Evolutionary conservation across 2,329 filamentous ascomycete species (phyloP).

Genomic region (Exophiala aquamarina): DNA sequence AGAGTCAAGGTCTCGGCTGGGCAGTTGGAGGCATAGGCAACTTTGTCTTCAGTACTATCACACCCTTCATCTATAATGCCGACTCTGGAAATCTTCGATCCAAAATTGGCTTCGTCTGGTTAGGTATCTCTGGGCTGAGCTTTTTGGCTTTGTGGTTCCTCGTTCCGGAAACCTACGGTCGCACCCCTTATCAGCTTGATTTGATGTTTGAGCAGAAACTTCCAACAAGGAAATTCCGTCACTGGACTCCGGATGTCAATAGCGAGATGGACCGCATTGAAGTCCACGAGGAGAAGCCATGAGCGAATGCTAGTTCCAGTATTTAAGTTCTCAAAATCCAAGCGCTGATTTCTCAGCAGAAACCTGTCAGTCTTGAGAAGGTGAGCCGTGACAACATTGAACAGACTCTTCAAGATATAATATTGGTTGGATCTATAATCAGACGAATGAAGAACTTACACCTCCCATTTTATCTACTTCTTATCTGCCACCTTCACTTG

Average conservation of each 20-base stretch:
- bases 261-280: background rate
- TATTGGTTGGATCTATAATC: too few relatives aligned
- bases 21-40: background rate
- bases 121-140: constrained; percentile 28
- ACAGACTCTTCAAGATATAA: too few relatives aligned
- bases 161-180: constrained; percentile 28
- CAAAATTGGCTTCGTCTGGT: constrained; percentile 37
- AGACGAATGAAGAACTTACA: too few relatives aligned
- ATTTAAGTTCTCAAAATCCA: too few relatives aligned
- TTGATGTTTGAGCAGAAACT: constrained; percentile 2
- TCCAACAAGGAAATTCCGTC: background rate
- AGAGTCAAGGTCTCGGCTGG: constrained; percentile 35
- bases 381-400: too few relatives aligned
- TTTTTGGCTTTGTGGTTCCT: constrained; percentile 28
- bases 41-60: constrained; percentile 7
- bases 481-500: too few relatives aligned
- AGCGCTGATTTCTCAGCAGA: too few relatives aligned
- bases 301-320: too few relatives aligned
- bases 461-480: too few relatives aligned
- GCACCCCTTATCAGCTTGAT: constrained; percentile 15
- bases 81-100: constrained; percentile 31
- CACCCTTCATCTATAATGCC: constrained; percentile 20
- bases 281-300: constrained; percentile 1
- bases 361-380: too few relatives aligned
- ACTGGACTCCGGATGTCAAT: constrained; percentile 9